Percentiles rank a stretch among this genome's conserved stretches.
These are phyloP conservation scores for Cordia subcordata DNA, from an alignment of 257 asterid species.

Conservation along the genomic window DNA sequence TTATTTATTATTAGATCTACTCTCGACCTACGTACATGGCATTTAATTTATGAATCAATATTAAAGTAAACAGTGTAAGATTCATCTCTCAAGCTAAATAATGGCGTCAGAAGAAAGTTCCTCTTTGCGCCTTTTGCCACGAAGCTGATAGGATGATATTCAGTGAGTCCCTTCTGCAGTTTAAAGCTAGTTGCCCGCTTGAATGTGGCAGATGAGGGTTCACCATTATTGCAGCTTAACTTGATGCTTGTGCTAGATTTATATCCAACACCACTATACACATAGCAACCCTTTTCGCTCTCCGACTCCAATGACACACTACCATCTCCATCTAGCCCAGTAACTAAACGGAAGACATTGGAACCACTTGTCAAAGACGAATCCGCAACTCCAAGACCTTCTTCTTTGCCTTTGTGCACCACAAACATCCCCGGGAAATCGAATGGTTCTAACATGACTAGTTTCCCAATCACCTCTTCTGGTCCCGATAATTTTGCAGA, in stretches of 20 bases:
- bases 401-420: constrained; percentile 47
- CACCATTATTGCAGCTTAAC: constrained; percentile 41
- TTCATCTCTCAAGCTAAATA: constrained; percentile 73
- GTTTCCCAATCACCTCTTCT: constrained; percentile 30
- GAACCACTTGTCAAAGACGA: constrained; percentile 21
- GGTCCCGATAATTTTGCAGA: constrained; percentile 20
- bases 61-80: constrained; percentile 78
- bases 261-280: constrained; percentile 25
- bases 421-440: constrained; percentile 57
- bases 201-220: constrained; percentile 32
- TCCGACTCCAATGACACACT: constrained; percentile 55
- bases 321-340: constrained; percentile 47
- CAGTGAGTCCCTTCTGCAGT: constrained; percentile 43
- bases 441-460: constrained; percentile 63
- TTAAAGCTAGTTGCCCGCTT: constrained; percentile 49
- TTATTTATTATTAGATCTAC: not conserved
- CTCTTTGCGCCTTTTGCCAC: constrained; percentile 59
- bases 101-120: constrained; percentile 57
- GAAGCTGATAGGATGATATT: constrained; percentile 80
- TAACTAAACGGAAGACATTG: constrained; percentile 36
- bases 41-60: constrained; percentile 12
- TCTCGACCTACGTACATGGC: not conserved
- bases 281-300: constrained; percentile 46
- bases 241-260: constrained; percentile 23
- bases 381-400: constrained; percentile 29